Evolutionary conservation across 148 eudicot genomes (phyloP).

Genomic region (Cornus florida): DNA sequence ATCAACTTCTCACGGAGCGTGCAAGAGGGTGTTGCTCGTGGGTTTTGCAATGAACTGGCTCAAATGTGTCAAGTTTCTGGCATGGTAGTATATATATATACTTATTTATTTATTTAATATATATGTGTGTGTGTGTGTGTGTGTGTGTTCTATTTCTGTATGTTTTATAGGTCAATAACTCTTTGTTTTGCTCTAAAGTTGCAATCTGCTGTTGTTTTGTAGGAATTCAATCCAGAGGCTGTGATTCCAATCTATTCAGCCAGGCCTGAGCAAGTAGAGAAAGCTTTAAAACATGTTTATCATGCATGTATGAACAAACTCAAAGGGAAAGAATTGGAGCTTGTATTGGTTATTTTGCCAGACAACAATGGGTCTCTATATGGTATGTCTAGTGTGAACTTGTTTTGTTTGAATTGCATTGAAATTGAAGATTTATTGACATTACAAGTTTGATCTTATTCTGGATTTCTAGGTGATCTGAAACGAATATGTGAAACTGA

Average conservation of each 20-base stretch:
- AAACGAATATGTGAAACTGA: constrained; percentile 75
- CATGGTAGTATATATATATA: constrained; percentile 40
- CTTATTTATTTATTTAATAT: background rate
- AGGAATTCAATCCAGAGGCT: constrained; percentile 66
- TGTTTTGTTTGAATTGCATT: background rate
- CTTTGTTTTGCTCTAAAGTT: background rate
- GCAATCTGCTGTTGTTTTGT: constrained; percentile 3
- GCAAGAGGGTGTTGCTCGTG: constrained; percentile 72
- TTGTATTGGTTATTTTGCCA: constrained; percentile 61
- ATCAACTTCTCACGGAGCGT: constrained; percentile 73
- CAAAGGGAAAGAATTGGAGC: constrained; percentile 66
- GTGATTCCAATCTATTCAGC: constrained; percentile 63
- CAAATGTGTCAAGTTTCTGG: constrained; percentile 85
- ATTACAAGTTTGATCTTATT: constrained; percentile 2
- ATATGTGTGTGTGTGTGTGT: background rate
- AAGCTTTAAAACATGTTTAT: constrained; percentile 67
- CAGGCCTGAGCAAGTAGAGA: constrained; percentile 69
- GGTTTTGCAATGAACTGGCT: constrained; percentile 63
- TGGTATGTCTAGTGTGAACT: constrained; percentile 28
- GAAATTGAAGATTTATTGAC: constrained; percentile 4
- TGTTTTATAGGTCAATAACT: constrained; percentile 1
- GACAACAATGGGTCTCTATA: constrained; percentile 70
- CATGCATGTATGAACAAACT: constrained; percentile 46
- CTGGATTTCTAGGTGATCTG: constrained; percentile 45
- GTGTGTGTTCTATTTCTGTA: background rate